Conservation (phyloP, 1,284 basidiomycete genomes). For the Tranzscheliella williamsii region DNA sequence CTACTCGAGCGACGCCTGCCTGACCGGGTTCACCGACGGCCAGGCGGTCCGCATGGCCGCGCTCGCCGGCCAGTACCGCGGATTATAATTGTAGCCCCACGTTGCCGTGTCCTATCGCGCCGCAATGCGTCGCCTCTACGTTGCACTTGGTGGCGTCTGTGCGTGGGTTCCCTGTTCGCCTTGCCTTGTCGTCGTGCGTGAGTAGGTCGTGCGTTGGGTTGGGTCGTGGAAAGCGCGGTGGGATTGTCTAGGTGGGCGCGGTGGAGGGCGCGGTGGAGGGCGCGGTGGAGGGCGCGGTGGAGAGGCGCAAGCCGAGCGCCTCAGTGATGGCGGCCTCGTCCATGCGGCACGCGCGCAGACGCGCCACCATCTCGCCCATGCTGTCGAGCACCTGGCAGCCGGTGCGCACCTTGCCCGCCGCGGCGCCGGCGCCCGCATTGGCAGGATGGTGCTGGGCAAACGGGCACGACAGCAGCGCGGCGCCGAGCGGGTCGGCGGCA, state of each 20-base stretch:
- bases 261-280: too few relatives aligned
- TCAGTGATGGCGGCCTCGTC: slow-evolving; percentile 15
- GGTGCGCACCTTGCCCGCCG: slow-evolving; percentile 15
- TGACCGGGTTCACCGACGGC: slow-evolving; percentile 37
- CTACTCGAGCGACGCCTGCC: slow-evolving; percentile 39
- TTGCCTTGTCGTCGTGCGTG: too few relatives aligned
- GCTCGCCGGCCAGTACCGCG: slow-evolving; percentile 19
- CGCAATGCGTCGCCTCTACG: too few relatives aligned
- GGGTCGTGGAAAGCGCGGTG: too few relatives aligned
- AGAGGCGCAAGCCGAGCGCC: slow-evolving; percentile 6
- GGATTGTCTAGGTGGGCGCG: too few relatives aligned
- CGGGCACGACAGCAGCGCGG: slow-evolving; percentile 21
- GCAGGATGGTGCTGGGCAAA: slow-evolving; percentile 8
- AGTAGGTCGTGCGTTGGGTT: too few relatives aligned
- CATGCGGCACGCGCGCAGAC: slow-evolving; percentile 9
- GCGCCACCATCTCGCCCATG: slow-evolving; percentile 23
- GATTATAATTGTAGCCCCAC: too few relatives aligned
- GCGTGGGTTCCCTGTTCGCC: too few relatives aligned
- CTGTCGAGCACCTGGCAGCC: slow-evolving; percentile 33
- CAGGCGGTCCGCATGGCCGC: slow-evolving; percentile 40
- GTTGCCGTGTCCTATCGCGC: too few relatives aligned
- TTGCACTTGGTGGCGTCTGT: too few relatives aligned
- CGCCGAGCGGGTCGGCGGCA: not conserved
- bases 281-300: too few relatives aligned
- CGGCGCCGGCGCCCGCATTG: not conserved